Percentiles rank a stretch among this genome's conserved stretches.
Conservation (phyloP, 2,329 filamentous ascomycete genomes). For the Ceratocystis papillata region DNA sequence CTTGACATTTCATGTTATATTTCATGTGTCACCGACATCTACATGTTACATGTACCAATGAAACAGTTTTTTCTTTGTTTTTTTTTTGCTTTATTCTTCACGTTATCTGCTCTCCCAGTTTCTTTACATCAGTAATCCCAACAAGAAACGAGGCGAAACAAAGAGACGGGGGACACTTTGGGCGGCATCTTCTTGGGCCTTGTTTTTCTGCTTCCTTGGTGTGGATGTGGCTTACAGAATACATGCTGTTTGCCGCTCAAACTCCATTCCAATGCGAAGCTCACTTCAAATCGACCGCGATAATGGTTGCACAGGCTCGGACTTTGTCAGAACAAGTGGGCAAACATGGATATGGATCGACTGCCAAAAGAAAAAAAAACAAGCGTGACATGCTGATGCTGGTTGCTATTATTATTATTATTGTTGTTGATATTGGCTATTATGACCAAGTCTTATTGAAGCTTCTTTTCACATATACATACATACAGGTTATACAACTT, state of each 20-base stretch:
- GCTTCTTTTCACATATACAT: conserved; percentile 7
- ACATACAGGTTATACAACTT: not conserved
- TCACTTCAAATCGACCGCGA: too few species aligned
- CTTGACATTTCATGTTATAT: not conserved
- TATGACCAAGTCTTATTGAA: conserved; percentile 4
- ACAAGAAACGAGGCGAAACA: too few species aligned
- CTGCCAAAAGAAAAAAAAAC: conserved; percentile 1
- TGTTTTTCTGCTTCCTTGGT: too few species aligned
- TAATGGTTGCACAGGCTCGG: conserved; percentile 1
- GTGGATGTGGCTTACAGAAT: not conserved
- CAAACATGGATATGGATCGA: conserved; percentile 14
- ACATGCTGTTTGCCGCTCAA: not conserved
- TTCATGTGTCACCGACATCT: not conserved
- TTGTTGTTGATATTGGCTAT: not conserved
- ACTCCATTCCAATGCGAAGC: not conserved
- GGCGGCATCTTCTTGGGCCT: too few species aligned
- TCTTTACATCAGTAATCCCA: too few species aligned
- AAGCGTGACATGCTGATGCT: not conserved
- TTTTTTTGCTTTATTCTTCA: too few species aligned
- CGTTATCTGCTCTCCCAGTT: too few species aligned
- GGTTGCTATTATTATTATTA: not conserved
- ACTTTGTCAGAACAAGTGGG: not conserved
- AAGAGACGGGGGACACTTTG: too few species aligned
- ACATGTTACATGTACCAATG: too few species aligned
- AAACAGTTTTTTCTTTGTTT: too few species aligned